Percentiles rank a stretch among this genome's conserved stretches.
These are phyloP conservation scores for Suillus clintonianus DNA, from an alignment of 768 basidiomycete species.

Conservation along the genomic window DNA sequence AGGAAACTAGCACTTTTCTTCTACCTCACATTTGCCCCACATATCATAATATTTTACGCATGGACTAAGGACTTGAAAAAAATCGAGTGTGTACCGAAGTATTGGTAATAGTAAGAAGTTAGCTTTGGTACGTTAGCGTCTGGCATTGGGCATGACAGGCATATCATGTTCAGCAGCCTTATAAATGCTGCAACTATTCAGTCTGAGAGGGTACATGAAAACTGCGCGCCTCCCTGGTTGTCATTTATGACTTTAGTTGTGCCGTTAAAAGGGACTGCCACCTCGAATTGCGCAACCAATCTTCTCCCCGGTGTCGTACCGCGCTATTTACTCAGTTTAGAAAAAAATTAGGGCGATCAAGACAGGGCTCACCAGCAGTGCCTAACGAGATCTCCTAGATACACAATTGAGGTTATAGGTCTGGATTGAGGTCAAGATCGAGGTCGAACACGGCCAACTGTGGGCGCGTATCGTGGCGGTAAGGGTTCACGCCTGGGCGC, in stretches of 20 bases:
- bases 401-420: constrained; percentile 45
- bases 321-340: not conserved
- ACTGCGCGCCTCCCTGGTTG: not conserved
- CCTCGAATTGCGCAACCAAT: not conserved
- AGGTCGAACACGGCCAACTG: constrained; percentile 72
- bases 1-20: not conserved
- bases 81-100: not conserved
- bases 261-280: not conserved
- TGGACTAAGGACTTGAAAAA: not conserved
- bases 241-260: not conserved
- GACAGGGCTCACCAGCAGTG: not conserved
- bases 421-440: constrained; percentile 84
- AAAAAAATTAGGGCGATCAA: not conserved
- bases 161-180: not conserved
- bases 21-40: not conserved
- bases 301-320: not conserved
- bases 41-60: not conserved
- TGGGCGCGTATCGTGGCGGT: constrained; percentile 67
- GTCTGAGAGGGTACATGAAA: not conserved
- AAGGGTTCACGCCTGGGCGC: constrained; percentile 60
- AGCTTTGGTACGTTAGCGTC: not conserved
- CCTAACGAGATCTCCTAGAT: not conserved
- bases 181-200: not conserved
- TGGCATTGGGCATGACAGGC: not conserved
- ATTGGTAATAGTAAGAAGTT: not conserved